These are phyloP conservation scores for Aspergillus carlsbadensis DNA, from an alignment of 495 filamentous ascomycete genomes.

Conservation along the genomic window DNA sequence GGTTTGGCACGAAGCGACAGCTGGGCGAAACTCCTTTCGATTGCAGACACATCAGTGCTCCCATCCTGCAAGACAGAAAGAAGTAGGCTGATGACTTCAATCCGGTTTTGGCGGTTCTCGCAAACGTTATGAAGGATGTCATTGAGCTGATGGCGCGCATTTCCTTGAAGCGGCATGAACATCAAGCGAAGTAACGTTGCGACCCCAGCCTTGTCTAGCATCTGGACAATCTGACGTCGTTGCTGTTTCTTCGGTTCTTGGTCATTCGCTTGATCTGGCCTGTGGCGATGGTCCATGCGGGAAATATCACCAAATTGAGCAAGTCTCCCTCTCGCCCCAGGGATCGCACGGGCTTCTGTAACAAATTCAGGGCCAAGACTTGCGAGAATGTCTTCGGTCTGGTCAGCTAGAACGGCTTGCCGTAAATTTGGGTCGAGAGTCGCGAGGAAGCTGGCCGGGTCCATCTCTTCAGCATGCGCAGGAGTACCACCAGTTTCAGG, in stretches of 20 bases:
- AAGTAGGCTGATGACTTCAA: constrained; percentile 90
- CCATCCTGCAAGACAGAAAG: constrained; percentile 97
- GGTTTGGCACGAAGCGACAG: constrained; percentile 89
- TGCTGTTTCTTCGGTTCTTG: constrained; percentile 64
- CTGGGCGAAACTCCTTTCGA: constrained; percentile 92
- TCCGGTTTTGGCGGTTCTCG: constrained; percentile 89
- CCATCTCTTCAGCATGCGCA: constrained; percentile 80
- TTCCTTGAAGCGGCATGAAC: constrained; percentile 90
- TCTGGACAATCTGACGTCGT: constrained; percentile 81
- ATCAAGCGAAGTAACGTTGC: constrained; percentile 92
- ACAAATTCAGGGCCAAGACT: constrained; percentile 83
- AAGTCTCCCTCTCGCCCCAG: constrained; percentile 60
- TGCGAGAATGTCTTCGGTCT: constrained; percentile 83
- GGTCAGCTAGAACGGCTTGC: constrained; percentile 83
- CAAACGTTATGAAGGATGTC: constrained; percentile 85
- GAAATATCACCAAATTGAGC: constrained; percentile 58
- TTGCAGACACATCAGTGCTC: constrained; percentile 84
- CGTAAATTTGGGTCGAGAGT: constrained; percentile 84
- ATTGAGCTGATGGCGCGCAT: constrained; percentile 74
- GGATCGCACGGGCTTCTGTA: constrained; percentile 76
- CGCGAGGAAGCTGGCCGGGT: constrained; percentile 86
- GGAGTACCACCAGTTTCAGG: constrained; percentile 47
- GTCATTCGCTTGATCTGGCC: constrained; percentile 40
- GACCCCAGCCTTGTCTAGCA: constrained; percentile 94
- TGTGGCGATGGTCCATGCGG: constrained; percentile 43